These are phyloP conservation scores for Cicer arietinum DNA, from an alignment of 306 rosid genomes.

Conservation along the genomic window DNA sequence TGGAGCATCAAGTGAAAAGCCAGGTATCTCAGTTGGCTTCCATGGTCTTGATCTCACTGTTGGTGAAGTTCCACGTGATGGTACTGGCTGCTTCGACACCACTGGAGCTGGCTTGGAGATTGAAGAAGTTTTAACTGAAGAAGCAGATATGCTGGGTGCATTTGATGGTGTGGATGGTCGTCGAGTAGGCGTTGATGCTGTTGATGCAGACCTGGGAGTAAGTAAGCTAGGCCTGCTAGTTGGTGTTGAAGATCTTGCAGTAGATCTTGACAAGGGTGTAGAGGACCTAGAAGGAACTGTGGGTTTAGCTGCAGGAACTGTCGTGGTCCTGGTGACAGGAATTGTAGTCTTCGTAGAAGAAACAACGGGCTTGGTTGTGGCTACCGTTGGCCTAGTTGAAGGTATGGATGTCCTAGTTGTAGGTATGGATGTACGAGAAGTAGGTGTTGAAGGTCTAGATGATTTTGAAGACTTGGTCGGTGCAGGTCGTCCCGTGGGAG, in stretches of 20 bases:
- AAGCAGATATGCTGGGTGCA: conserved; percentile 54
- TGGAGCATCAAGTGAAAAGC: conserved; percentile 92
- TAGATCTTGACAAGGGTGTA: conserved; percentile 75
- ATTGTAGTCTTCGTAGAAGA: conserved; percentile 49
- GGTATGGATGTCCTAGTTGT: conserved; percentile 71
- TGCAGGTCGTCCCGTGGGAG: conserved; percentile 83
- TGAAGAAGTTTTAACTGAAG: conserved; percentile 63
- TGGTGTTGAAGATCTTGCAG: conserved; percentile 84
- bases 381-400: conserved; percentile 55
- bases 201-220: conserved; percentile 68
- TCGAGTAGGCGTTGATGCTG: conserved; percentile 91
- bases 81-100: conserved; percentile 61
- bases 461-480: conserved; percentile 66
- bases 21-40: conserved; percentile 98
- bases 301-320: conserved; percentile 59
- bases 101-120: conserved; percentile 71
- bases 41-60: conserved; percentile 84
- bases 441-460: conserved; percentile 90
- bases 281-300: conserved; percentile 77
- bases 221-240: conserved; percentile 78
- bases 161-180: conserved; percentile 73
- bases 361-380: conserved; percentile 56
- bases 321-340: conserved; percentile 45
- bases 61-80: conserved; percentile 84
- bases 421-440: conserved; percentile 72